Evolutionary conservation across 164 flowering plant genomes (phyloP).

Genomic region (Cinnamomum micranthum): DNA sequence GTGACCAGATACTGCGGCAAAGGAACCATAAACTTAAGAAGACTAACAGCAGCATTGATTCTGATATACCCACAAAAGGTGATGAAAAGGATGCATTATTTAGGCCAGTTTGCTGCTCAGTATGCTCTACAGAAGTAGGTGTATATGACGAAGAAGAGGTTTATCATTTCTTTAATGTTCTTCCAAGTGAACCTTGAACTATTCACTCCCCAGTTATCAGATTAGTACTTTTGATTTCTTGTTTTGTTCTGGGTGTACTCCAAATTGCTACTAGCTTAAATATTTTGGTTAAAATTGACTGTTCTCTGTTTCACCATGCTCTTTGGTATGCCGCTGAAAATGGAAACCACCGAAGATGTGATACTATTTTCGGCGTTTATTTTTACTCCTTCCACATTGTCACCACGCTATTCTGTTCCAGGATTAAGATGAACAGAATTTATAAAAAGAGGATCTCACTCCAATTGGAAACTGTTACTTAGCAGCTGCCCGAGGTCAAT

Average conservation of each 20-base stretch:
- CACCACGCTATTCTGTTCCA: neutral
- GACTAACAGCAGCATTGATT: constrained; percentile 23
- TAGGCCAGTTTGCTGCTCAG: constrained; percentile 60
- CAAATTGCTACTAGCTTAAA: neutral
- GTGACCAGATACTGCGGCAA: constrained; percentile 21
- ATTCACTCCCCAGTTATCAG: neutral
- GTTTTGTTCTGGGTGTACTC: neutral
- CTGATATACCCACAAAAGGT: constrained; percentile 10
- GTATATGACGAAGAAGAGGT: constrained; percentile 73
- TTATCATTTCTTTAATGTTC: constrained; percentile 75
- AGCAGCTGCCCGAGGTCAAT: neutral
- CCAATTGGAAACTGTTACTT: neutral
- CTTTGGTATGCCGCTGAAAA: neutral
- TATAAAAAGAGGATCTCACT: neutral
- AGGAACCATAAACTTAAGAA: constrained; percentile 14
- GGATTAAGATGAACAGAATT: neutral
- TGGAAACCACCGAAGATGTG: neutral
- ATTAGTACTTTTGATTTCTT: neutral
- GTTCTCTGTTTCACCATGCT: neutral
- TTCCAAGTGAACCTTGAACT: constrained; percentile 64
- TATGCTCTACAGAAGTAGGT: constrained; percentile 76
- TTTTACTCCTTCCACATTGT: neutral
- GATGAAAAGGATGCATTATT: constrained; percentile 26
- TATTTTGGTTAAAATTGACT: neutral
- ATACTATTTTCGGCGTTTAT: neutral